These are phyloP conservation scores for Rhododendron vialii DNA, from an alignment of 148 eudicot species.

Conservation along the genomic window DNA sequence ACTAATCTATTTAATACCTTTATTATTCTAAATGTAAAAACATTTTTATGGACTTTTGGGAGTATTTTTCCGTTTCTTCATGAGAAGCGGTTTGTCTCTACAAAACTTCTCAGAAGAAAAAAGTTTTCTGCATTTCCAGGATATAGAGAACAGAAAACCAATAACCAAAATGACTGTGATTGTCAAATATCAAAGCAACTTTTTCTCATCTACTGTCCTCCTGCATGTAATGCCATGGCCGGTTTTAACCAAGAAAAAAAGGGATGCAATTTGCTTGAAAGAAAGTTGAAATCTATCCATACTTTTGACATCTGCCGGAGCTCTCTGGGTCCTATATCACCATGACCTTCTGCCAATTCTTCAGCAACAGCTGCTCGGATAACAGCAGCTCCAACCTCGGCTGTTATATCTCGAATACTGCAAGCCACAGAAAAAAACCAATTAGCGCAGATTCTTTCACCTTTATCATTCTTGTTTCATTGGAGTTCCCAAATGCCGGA, in stretches of 20 bases:
- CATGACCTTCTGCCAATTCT: conserved; percentile 83
- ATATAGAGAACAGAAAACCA: background rate
- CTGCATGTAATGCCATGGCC: background rate
- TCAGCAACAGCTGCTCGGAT: conserved; percentile 67
- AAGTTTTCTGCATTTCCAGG: background rate
- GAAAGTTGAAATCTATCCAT: conserved; percentile 18
- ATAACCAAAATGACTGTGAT: background rate
- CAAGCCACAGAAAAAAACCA: conserved; percentile 11
- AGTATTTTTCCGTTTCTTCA: background rate
- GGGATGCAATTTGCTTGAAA: conserved; percentile 4
- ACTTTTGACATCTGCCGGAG: conserved; percentile 79
- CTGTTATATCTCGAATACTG: conserved; percentile 93
- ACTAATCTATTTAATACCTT: background rate
- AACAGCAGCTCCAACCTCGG: conserved; percentile 90
- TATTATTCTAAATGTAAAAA: background rate
- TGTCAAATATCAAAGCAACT: background rate
- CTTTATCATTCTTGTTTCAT: background rate
- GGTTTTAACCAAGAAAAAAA: background rate
- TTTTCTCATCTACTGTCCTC: background rate
- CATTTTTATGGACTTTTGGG: background rate
- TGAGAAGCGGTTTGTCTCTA: background rate
- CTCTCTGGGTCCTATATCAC: conserved; percentile 76
- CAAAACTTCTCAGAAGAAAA: background rate
- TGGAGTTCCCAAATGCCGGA: background rate
- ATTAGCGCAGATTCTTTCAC: background rate